phyloP scores from a whole-genome alignment of 2,329 filamentous ascomycete genomes.

The Tolypocladium endophyticum region DNA sequence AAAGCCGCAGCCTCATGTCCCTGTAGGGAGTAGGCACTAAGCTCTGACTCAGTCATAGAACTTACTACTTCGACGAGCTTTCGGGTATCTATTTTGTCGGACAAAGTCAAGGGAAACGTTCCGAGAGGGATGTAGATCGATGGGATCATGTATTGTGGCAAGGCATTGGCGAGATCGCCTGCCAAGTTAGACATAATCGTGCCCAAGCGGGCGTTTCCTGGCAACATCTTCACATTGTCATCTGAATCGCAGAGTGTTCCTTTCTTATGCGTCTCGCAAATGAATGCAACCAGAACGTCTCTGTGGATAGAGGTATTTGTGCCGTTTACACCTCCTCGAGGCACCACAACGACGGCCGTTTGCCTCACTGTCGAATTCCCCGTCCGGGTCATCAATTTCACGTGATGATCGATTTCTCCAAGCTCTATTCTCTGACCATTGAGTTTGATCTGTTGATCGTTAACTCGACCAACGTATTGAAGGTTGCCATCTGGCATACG shows the following conservation, averaged over 20 bases:
- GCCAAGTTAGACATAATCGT: background rate
- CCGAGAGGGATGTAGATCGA: background rate
- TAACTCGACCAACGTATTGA: background rate
- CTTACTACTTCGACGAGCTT: background rate
- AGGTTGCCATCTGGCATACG: background rate
- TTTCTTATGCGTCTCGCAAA: background rate
- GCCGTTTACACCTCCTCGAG: background rate
- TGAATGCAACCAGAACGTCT: background rate
- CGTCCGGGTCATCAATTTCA: background rate
- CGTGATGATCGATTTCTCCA: conserved; percentile 9
- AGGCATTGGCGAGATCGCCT: background rate
- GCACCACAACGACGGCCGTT: background rate
- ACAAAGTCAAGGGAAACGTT: background rate
- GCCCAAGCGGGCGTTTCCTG: background rate
- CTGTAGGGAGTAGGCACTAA: conserved; percentile 1
- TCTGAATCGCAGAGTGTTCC: too few species aligned
- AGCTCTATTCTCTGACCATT: conserved; percentile 10
- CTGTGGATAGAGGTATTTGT: background rate
- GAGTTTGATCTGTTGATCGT: conserved; percentile 5
- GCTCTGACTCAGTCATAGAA: background rate
- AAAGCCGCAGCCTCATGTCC: background rate
- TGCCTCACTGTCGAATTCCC: background rate
- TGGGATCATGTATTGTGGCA: background rate
- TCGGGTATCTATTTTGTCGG: background rate
- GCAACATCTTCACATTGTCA: background rate